phyloP scores from a whole-genome alignment of 192 early-diverging fungal species.

The Endogone sp. region DNA sequence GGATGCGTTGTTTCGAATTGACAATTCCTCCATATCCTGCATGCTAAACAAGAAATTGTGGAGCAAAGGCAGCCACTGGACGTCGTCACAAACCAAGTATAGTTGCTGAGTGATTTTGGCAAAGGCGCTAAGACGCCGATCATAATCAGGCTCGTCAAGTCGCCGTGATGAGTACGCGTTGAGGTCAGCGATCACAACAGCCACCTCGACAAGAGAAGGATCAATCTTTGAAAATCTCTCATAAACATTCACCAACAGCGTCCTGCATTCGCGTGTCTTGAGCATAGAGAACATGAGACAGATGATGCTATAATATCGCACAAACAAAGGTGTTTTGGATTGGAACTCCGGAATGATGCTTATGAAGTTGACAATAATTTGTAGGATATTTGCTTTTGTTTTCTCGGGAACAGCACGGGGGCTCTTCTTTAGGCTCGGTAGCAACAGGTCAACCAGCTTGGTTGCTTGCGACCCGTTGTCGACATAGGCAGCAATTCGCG shows the following conservation, averaged over 20 bases:
- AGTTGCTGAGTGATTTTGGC: constrained; percentile 64
- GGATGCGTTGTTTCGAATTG: constrained; percentile 79
- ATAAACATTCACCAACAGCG: constrained; percentile 59
- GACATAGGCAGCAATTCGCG: constrained; percentile 72
- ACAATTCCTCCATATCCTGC: constrained; percentile 82
- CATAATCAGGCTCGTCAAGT: constrained; percentile 88
- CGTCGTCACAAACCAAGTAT: constrained; percentile 57
- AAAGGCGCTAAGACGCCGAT: constrained; percentile 75
- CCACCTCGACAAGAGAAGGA: constrained; percentile 41
- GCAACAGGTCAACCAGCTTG: constrained; percentile 70
- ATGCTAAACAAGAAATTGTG: constrained; percentile 83
- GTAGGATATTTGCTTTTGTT: constrained; percentile 80
- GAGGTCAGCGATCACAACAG: constrained; percentile 61
- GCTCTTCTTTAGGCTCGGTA: constrained; percentile 78
- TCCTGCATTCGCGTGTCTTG: constrained; percentile 58
- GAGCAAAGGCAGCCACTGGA: constrained; percentile 87
- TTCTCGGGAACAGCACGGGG: constrained; percentile 67
- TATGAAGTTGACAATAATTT: constrained; percentile 75
- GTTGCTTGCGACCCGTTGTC: constrained; percentile 60
- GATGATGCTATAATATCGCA: constrained; percentile 60
- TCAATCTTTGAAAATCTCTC: constrained; percentile 60
- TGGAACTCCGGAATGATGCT: constrained; percentile 61
- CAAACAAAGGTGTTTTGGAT: constrained; percentile 33
- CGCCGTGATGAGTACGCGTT: constrained; percentile 73
- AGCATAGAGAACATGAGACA: constrained; percentile 71